Evolutionary conservation across 306 rosid species (phyloP), one percentile per base, ranked within the genome.

Genomic region (Quercus wislizeni): DNA sequence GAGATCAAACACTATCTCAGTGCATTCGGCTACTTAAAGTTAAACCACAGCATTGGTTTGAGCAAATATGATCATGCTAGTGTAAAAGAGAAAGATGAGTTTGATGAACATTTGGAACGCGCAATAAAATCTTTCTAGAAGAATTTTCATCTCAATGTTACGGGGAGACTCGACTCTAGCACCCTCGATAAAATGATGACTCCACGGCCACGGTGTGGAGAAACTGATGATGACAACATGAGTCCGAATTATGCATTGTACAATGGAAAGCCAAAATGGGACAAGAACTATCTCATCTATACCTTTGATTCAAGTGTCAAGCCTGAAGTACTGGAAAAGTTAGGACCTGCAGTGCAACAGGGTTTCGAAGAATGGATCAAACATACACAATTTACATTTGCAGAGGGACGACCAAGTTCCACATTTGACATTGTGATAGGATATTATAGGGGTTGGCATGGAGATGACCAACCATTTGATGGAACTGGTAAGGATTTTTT

Each of bases 121-220:
- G 11, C 46, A 38, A 38, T 38, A 38, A 7, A 38, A 38, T 38
- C 46, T 38, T 38, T 38, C 46, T 0, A 38, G 46, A 38, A 38
- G 2, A 38, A 38, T 38, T 38, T 38, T 38, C 10, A 38, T 38
- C 46, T 38, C 10, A 38, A 38, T 38, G 11, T 38, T 8, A 38
- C 2, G 46, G 74, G 80, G 7, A 51, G 19, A 58, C 80, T 81
- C 27, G 81, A 76, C 64, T 55, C 9, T 1, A 54, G 4, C 2
- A 81, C 80, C 31, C 27, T 27, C 1, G 20, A 27, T 5, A 28
- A 41, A 38, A 76, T 76, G 20, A 13, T 11, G 35, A 10, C 43
- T 14, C 81, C 77, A 1, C 12, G 81, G 18, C 81, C 77, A 1
- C 12, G 81, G 18, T 76, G 74, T 61, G 81, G 77, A 0, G 33